Conservation (phyloP, 768 basidiomycete genomes). For the Infundibulicybe gibba region DNA sequence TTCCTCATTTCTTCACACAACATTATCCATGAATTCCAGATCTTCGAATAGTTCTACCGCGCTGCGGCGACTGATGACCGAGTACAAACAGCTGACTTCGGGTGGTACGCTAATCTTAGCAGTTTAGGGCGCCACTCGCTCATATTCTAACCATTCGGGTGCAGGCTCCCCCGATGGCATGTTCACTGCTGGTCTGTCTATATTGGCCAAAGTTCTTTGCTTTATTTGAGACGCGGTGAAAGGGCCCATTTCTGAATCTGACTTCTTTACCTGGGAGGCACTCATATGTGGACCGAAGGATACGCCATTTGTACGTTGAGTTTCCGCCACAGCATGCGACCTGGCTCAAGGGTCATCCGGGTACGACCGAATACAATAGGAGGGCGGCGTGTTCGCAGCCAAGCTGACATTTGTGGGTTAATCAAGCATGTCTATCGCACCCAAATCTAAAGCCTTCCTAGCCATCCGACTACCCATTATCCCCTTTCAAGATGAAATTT, state of each 20-base stretch:
- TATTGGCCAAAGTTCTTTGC: not conserved
- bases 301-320: conserved; percentile 78
- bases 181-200: conserved; percentile 79
- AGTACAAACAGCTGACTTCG: conserved; percentile 83
- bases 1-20: conserved; percentile 1
- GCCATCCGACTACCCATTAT: conserved; percentile 94
- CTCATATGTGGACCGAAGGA: conserved; percentile 92
- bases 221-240: conserved; percentile 3
- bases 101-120: conserved; percentile 59
- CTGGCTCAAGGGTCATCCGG: too few species aligned
- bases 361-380: conserved; percentile 40
- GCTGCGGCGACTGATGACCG: conserved; percentile 85
- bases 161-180: conserved; percentile 88
- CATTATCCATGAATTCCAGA: conserved; percentile 45
- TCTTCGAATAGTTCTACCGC: conserved; percentile 63
- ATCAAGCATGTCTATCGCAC: not conserved
- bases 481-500: conserved; percentile 99
- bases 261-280: conserved; percentile 97
- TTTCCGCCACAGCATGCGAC: not conserved
- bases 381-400: conserved; percentile 93
- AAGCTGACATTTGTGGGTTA: conserved; percentile 85
- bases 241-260: conserved; percentile 89
- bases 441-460: conserved; percentile 18
- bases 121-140: not conserved
- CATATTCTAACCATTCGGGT: conserved; percentile 5